phyloP scores from a whole-genome alignment of 192 early-diverging fungal species.

The Allomyces javanicus region DNA sequence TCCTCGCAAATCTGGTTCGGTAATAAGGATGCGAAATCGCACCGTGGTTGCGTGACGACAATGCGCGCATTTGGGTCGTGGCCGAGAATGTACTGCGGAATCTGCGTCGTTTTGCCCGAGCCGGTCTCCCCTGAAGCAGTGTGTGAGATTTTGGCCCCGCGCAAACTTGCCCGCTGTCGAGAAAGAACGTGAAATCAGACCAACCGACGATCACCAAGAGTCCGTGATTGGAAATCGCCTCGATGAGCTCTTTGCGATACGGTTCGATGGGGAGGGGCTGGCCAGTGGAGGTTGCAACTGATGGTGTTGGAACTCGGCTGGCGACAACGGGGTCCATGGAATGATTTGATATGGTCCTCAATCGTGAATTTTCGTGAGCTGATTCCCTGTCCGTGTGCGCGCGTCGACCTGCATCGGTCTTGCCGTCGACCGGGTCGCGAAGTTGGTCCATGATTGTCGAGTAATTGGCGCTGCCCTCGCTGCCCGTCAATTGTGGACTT shows the following conservation, averaged over 20 bases:
- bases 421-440: too few species aligned
- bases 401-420: too few species aligned
- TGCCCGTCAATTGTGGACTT: too few species aligned
- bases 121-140: not conserved
- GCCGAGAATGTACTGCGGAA: slow-evolving; percentile 61
- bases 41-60: slow-evolving; percentile 58
- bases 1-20: too few species aligned
- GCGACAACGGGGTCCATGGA: not conserved
- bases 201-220: not conserved
- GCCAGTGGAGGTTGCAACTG: not conserved
- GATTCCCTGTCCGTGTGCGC: too few species aligned
- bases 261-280: not conserved
- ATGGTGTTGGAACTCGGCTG: not conserved
- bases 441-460: too few species aligned
- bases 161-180: not conserved
- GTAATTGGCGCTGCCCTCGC: too few species aligned
- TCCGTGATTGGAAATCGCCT: not conserved
- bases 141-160: not conserved
- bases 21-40: not conserved
- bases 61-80: slow-evolving; percentile 26
- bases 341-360: too few species aligned
- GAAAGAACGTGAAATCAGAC: not conserved
- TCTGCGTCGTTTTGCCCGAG: slow-evolving; percentile 72
- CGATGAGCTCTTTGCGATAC: not conserved
- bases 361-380: too few species aligned